A percentile compares a stretch with the other conserved stretches of the same genome.
Evolutionary conservation across 2,329 filamentous ascomycete species (phyloP).

Genomic region (Escovopsis sp.): DNA sequence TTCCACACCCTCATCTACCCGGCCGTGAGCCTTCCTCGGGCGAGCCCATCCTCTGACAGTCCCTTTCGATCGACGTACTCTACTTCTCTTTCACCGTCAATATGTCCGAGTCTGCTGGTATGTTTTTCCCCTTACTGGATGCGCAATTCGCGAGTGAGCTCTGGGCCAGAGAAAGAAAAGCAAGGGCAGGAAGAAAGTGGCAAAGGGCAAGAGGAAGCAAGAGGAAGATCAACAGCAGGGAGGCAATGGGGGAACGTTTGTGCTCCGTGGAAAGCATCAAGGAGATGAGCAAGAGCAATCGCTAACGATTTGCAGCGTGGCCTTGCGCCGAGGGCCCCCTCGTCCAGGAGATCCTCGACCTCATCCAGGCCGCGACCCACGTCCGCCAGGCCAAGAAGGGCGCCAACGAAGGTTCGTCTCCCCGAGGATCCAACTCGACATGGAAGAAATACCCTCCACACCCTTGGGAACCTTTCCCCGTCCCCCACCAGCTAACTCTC

Average conservation of each 20-base stretch:
- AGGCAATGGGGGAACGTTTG: too few relatives aligned
- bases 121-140: background rate
- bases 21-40: constrained; percentile 42
- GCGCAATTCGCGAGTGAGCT: too few relatives aligned
- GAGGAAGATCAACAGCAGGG: too few relatives aligned
- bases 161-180: too few relatives aligned
- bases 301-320: constrained; percentile 44
- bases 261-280: too few relatives aligned
- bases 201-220: too few relatives aligned
- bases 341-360: constrained; percentile 68
- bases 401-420: constrained; percentile 50
- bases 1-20: constrained; percentile 4
- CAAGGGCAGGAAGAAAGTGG: too few relatives aligned
- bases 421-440: too few relatives aligned
- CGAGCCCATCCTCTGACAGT: too few relatives aligned
- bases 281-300: too few relatives aligned
- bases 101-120: constrained; percentile 4
- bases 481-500: too few relatives aligned
- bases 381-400: constrained; percentile 72
- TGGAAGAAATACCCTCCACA: background rate
- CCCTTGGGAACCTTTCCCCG: background rate
- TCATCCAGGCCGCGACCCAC: constrained; percentile 57
- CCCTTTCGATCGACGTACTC: too few relatives aligned
- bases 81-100: constrained; percentile 1
- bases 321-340: constrained; percentile 58